These are phyloP conservation scores for Pseudogymnoascus sp. DNA, from an alignment of 2,329 filamentous ascomycete genomes.

Conservation along the genomic window DNA sequence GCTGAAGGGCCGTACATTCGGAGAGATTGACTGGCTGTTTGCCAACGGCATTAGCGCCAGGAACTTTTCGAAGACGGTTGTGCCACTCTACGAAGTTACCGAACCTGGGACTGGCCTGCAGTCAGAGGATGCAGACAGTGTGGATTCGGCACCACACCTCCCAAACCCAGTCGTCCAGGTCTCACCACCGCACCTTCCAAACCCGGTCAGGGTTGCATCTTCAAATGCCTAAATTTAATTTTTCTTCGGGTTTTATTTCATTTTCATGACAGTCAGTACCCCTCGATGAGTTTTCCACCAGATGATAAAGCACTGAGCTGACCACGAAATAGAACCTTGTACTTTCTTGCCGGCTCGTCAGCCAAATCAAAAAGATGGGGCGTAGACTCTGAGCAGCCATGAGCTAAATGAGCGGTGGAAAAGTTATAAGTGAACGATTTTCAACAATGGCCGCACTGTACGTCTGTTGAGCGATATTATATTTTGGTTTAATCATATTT, in stretches of 20 bases:
- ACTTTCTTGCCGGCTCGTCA: neutral
- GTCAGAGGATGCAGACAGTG: neutral
- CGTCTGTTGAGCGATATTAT: neutral
- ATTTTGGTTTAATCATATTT: neutral
- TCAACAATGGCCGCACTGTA: neutral
- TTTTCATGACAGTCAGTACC: constrained; percentile 6
- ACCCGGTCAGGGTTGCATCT: neutral
- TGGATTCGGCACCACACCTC: neutral
- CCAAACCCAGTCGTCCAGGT: neutral
- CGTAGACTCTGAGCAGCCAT: neutral
- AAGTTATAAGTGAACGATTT: constrained; percentile 2
- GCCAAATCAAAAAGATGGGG: neutral
- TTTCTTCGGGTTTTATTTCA: neutral
- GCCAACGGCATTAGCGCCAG: constrained; percentile 51
- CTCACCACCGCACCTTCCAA: neutral
- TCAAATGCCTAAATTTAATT: neutral
- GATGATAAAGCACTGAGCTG: neutral
- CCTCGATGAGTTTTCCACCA: neutral
- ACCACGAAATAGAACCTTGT: neutral
- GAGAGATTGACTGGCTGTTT: constrained; percentile 79
- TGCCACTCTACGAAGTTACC: neutral
- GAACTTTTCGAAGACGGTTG: constrained; percentile 26
- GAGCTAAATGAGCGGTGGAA: neutral
- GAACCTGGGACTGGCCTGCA: neutral
- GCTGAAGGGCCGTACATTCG: constrained; percentile 71